A percentile compares a stretch with the other conserved stretches of the same genome.
Evolutionary conservation across 1,139 yeast genomes (phyloP).

Genomic region (Lodderomyces jiufengensis): DNA sequence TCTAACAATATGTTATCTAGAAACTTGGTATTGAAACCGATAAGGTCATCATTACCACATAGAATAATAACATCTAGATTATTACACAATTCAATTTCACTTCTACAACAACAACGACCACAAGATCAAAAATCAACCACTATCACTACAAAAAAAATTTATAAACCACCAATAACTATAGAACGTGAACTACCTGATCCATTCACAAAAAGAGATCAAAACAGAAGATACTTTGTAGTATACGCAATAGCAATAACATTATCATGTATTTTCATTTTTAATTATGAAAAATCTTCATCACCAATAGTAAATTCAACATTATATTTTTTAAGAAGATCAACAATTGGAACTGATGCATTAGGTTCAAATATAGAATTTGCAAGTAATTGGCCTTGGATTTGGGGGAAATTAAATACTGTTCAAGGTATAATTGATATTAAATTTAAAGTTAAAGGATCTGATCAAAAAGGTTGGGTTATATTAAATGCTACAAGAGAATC

Average conservation of each 20-base stretch:
- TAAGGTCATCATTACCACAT: too few species aligned
- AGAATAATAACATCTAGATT: too few species aligned
- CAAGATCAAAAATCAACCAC: neutral
- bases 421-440: constrained; percentile 73
- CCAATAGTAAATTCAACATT: constrained; percentile 87
- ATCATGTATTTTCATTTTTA: constrained; percentile 70
- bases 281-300: constrained; percentile 86
- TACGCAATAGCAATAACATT: constrained; percentile 65
- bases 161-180: constrained; percentile 40
- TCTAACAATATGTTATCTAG: too few species aligned
- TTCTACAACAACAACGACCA: neutral
- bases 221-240: constrained; percentile 51
- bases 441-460: constrained; percentile 67
- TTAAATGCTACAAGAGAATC: constrained; percentile 60
- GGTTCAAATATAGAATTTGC: constrained; percentile 76
- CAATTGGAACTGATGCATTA: constrained; percentile 56
- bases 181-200: constrained; percentile 78
- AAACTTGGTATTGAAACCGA: too few species aligned
- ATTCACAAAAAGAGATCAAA: constrained; percentile 47
- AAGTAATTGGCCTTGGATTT: constrained; percentile 81
- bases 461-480: constrained; percentile 43
- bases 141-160: constrained; percentile 1
- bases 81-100: neutral
- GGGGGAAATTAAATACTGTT: constrained; percentile 80
- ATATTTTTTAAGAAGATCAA: constrained; percentile 77